A percentile compares a stretch with the other conserved stretches of the same genome.
phyloP scores from a whole-genome alignment of 352 stramenopile species.

The Globisporangium cylindrosporum region DNA sequence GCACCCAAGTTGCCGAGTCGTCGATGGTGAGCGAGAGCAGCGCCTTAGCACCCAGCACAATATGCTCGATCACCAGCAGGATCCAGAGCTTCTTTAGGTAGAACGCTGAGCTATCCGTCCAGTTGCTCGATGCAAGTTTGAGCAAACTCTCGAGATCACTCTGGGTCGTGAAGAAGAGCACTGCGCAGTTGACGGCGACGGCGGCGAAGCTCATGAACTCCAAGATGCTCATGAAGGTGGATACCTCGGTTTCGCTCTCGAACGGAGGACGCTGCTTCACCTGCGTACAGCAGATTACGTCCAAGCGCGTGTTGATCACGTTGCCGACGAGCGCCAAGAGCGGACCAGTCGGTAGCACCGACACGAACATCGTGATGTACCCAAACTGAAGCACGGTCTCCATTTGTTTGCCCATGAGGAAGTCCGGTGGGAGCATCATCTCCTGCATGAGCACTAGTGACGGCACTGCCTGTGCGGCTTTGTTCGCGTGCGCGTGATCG shows the following conservation, averaged over 20 bases:
- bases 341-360: slow-evolving; percentile 86
- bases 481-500: neutral
- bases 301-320: slow-evolving; percentile 83
- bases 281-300: slow-evolving; percentile 79
- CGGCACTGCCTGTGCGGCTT: slow-evolving; percentile 21
- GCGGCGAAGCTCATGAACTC: slow-evolving; percentile 90
- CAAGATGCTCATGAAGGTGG: slow-evolving; percentile 90
- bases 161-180: slow-evolving; percentile 72
- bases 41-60: slow-evolving; percentile 62
- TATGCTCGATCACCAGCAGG: slow-evolving; percentile 60
- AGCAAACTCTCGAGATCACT: slow-evolving; percentile 63
- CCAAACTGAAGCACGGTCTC: slow-evolving; percentile 88
- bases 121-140: slow-evolving; percentile 14
- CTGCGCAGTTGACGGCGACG: slow-evolving; percentile 69
- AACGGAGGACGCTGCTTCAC: slow-evolving; percentile 71
- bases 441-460: slow-evolving; percentile 59
- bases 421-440: slow-evolving; percentile 66
- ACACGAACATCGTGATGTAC: slow-evolving; percentile 94
- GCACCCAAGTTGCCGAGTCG: slow-evolving; percentile 70
- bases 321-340: slow-evolving; percentile 88
- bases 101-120: slow-evolving; percentile 19
- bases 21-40: slow-evolving; percentile 63
- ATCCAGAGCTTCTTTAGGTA: slow-evolving; percentile 65
- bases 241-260: slow-evolving; percentile 82
- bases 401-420: slow-evolving; percentile 78